These are phyloP conservation scores for Stevia rebaudiana DNA, from an alignment of 140 eudicot genomes.

Conservation along the genomic window DNA sequence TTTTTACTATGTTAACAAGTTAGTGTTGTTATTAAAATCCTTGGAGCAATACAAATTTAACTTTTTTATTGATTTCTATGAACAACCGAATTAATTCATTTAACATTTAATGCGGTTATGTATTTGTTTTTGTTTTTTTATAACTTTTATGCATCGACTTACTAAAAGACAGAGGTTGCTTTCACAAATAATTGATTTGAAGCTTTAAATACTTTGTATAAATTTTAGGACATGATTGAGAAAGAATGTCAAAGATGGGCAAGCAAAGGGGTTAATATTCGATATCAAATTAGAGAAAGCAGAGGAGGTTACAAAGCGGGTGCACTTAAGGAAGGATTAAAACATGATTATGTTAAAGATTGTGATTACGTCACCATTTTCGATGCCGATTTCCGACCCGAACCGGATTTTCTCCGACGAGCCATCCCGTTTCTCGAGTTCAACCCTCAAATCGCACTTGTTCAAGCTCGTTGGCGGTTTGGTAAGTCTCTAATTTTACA, in stretches of 20 bases:
- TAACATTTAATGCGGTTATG: not conserved
- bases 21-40: slow-evolving; percentile 1
- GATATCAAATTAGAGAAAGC: slow-evolving; percentile 71
- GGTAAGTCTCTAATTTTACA: slow-evolving; percentile 37
- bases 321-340: slow-evolving; percentile 82
- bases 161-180: no score
- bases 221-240: slow-evolving; percentile 68
- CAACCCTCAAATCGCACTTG: slow-evolving; percentile 72
- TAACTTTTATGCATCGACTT: no score
- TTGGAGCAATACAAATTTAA: not conserved
- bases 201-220: not conserved
- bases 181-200: not conserved
- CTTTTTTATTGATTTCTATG: not conserved
- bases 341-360: slow-evolving; percentile 61
- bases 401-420: slow-evolving; percentile 72
- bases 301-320: slow-evolving; percentile 90
- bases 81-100: not conserved
- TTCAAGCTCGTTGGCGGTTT: slow-evolving; percentile 80
- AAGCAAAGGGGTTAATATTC: slow-evolving; percentile 72
- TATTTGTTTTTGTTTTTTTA: not conserved
- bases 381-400: slow-evolving; percentile 87
- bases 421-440: slow-evolving; percentile 68
- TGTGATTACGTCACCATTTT: slow-evolving; percentile 75
- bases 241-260: slow-evolving; percentile 85
- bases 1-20: slow-evolving; percentile 7